Evolutionary conservation across 2,329 filamentous ascomycete species (phyloP), one percentile per base, ranked within the genome.

Genomic region (Trichocomaceae sp.): DNA sequence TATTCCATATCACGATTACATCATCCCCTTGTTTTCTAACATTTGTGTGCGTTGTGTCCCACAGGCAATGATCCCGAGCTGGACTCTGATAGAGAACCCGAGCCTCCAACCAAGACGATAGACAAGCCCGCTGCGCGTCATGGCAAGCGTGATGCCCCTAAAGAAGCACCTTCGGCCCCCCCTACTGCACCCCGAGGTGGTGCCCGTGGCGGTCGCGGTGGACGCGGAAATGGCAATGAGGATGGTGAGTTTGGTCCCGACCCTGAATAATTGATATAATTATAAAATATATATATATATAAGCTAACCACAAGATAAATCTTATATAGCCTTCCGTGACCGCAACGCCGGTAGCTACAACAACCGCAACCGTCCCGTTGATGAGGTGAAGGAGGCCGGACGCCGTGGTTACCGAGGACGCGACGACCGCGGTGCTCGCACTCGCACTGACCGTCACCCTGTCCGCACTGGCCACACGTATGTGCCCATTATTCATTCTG

Each of bases 61-160:
- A 63, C 72, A 85, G 83, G 83, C 74, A 86, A 86, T 75, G 83
- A 86, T 72, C 82, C 80, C 64, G 83, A 86, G 71, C 79, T 83
- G 70, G 83, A 85, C 73, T 82, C 83, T 72, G 89, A 92, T 77
- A 84, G 85, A 77, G 80, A 82, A 64, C 84, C 86, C 68, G 79
- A 84, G 67, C 86, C 86, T 72, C 91, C 90, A 68, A 85, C 88
- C 68, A 93, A 90, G 83, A 87, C 88, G 73, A 83, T 93, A 72
- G 90, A 96, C 75, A 95, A 93, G 84, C 83, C 84, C 63, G 76
- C 80, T 64, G 79, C 83, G 69, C 86, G 90, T 74, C 82, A 82
- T 72, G 83, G 82, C 73, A 96, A 96, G 86, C 89, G 90, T 79
- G 91, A 92, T 78, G 86, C 82, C 71, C 85, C 87, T 71, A 83